Evolutionary conservation across 345 rosid genomes (phyloP).

Genomic region (Abelmoschus esculentus): DNA sequence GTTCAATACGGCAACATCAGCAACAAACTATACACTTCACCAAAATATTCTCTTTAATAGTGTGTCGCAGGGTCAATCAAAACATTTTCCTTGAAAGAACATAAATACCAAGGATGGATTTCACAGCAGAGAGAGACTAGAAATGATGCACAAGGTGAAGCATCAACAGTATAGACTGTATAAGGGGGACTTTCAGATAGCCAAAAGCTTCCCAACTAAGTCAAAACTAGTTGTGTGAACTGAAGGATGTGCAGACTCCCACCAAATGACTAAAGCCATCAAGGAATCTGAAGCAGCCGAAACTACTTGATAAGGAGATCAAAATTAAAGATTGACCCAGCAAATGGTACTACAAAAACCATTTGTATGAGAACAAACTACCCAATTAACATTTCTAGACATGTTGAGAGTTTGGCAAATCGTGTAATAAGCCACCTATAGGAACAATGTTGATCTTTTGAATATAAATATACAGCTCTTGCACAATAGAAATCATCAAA

Average conservation of each 20-base stretch:
- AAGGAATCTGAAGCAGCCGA: background rate
- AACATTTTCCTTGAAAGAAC: background rate
- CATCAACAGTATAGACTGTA: background rate
- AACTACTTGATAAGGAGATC: background rate
- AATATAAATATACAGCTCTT: background rate
- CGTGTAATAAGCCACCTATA: conserved; percentile 10
- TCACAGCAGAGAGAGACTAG: background rate
- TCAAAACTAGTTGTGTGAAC: background rate
- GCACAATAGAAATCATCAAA: background rate
- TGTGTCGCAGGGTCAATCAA: background rate
- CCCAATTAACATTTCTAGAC: conserved; percentile 13
- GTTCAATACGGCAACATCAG: background rate
- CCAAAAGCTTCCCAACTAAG: background rate
- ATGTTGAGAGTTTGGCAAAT: background rate
- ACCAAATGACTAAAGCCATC: background rate
- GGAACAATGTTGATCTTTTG: background rate
- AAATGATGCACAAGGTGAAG: background rate
- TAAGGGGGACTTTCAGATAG: background rate
- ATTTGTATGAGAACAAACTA: conserved; percentile 8
- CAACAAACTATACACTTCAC: conserved; percentile 3
- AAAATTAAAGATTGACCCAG: conserved; percentile 4
- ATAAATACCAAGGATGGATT: conserved; percentile 1
- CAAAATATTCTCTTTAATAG: background rate
- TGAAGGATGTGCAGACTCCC: background rate
- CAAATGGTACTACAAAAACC: conserved; percentile 4